Conservation (phyloP, 1,139 yeast genomes). For the Diutina neorugosa region DNA sequence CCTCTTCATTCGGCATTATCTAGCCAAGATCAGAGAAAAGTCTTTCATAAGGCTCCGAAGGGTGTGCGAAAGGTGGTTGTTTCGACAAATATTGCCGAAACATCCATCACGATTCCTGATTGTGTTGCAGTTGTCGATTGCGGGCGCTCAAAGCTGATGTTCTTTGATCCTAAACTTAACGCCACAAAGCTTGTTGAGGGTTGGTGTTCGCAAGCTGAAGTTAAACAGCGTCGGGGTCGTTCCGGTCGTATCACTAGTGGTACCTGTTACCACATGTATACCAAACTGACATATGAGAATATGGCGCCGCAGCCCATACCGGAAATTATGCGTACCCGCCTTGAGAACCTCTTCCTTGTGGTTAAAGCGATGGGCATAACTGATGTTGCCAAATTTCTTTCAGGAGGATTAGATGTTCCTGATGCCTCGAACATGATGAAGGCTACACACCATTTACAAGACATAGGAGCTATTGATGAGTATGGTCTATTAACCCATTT, state of each 20-base stretch:
- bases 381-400: constrained; percentile 57
- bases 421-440: constrained; percentile 41
- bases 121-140: constrained; percentile 86
- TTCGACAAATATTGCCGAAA: constrained; percentile 81
- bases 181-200: constrained; percentile 64
- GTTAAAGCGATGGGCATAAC: constrained; percentile 83
- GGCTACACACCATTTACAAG: constrained; percentile 50
- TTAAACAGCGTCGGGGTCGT: constrained; percentile 91
- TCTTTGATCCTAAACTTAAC: constrained; percentile 54
- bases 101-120: constrained; percentile 87
- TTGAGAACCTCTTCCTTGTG: constrained; percentile 70
- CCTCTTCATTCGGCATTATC: constrained; percentile 85
- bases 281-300: constrained; percentile 41
- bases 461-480: constrained; percentile 50
- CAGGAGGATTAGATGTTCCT: constrained; percentile 78
- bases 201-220: constrained; percentile 88
- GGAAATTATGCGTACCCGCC: constrained; percentile 72
- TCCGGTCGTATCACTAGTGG: constrained; percentile 94
- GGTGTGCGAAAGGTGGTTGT: constrained; percentile 70
- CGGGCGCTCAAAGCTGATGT: constrained; percentile 73
- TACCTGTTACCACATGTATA: constrained; percentile 67
- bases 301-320: constrained; percentile 76
- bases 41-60: constrained; percentile 43
- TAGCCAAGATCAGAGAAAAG: constrained; percentile 69
- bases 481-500: constrained; percentile 46